Percentiles rank a stretch among this genome's conserved stretches.
Evolutionary conservation across 352 stramenopile genomes (phyloP).

Genomic region (Pythium myriotylum): DNA sequence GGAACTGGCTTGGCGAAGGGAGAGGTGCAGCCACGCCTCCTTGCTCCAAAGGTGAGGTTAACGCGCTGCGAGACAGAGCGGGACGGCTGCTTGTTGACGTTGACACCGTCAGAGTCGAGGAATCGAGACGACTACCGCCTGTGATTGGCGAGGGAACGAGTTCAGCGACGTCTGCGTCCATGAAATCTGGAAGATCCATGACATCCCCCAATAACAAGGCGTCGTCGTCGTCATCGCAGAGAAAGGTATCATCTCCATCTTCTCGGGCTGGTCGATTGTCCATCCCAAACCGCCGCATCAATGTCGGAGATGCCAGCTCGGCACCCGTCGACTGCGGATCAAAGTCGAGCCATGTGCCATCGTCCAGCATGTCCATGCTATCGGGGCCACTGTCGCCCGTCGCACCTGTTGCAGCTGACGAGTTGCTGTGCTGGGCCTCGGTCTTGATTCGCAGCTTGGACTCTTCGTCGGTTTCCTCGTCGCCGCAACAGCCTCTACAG

Average conservation of each 20-base stretch:
- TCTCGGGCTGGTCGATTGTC: slow-evolving; percentile 12
- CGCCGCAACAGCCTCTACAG: slow-evolving; percentile 16
- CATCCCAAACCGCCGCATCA: slow-evolving; percentile 25
- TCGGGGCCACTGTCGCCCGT: slow-evolving; percentile 14
- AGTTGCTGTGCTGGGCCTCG: slow-evolving; percentile 18
- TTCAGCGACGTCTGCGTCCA: slow-evolving; percentile 18
- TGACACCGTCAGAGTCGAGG: slow-evolving; percentile 31
- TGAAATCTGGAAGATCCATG: slow-evolving; percentile 24
- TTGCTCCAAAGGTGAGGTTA: slow-evolving; percentile 1
- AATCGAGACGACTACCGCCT: slow-evolving; percentile 1
- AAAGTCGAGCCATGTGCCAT: slow-evolving; percentile 37
- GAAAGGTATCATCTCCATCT: slow-evolving; percentile 26
- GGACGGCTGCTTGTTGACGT: slow-evolving; percentile 23
- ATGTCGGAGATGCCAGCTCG: slow-evolving; percentile 22
- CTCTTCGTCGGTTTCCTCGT: slow-evolving; percentile 22
- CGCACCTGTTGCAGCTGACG: slow-evolving; percentile 3
- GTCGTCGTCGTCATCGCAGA: slow-evolving; percentile 21
- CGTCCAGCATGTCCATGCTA: slow-evolving; percentile 32
- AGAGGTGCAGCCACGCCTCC: slow-evolving; percentile 11
- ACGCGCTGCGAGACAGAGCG: slow-evolving; percentile 10
- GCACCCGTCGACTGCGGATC: slow-evolving; percentile 15
- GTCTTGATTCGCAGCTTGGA: slow-evolving; percentile 16
- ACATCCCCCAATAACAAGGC: slow-evolving; percentile 15
- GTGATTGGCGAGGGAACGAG: slow-evolving; percentile 14
- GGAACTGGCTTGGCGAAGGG: slow-evolving; percentile 20